Evolutionary conservation across 2,329 filamentous ascomycete genomes (phyloP), one percentile per base, ranked within the genome.

Genomic region (Trichoderma atrobrunneum): DNA sequence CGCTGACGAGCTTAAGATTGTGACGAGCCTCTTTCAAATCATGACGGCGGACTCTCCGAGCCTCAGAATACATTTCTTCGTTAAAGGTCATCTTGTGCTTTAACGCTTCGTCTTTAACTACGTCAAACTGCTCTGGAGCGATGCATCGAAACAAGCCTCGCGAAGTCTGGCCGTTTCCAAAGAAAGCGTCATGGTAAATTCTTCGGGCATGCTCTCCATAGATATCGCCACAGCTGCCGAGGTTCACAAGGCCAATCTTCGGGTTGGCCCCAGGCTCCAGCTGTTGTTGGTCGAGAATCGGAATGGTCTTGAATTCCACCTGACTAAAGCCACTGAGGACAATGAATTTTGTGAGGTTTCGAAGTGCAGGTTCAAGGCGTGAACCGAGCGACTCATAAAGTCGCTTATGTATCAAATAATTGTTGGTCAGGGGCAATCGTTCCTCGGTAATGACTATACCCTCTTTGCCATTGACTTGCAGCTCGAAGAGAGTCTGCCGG

Each of bases 141-240:
- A 43, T 43, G n/a, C 39, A 43, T 43, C 16, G 3, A 5, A 43
- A n/a, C 16, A 43, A 4, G 39, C 39, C 39, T 4, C 39, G 16
- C 39, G 0, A 0, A 43, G 3, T n/a, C 1, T 1, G 16, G 5
- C 7, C 39, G 4, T n/a, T n/a, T n/a, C 3, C 39, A 43, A 43
- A n/a, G 39, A 43, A n/a, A 43, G 39, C 7, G 0, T 43, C 7
- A 8, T 43, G 7, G 36, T 43, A 43, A 18, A 2, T 43, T 7
- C 2, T 8, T 10, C 2, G 30, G 30, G 30, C 30, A 10, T 8
- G 1, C 30, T 32, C 30, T 32, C 30, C 30, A 8, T 32, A 2
- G 36, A 39, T 6, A 2, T 3, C 3, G 7, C 39, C 39, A 43
- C 16, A 5, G 0, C 0, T 2, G 39, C 16, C 2, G 18, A 43